phyloP scores from a whole-genome alignment of 495 filamentous ascomycete genomes.

The Hyaloscypha bicolor region DNA sequence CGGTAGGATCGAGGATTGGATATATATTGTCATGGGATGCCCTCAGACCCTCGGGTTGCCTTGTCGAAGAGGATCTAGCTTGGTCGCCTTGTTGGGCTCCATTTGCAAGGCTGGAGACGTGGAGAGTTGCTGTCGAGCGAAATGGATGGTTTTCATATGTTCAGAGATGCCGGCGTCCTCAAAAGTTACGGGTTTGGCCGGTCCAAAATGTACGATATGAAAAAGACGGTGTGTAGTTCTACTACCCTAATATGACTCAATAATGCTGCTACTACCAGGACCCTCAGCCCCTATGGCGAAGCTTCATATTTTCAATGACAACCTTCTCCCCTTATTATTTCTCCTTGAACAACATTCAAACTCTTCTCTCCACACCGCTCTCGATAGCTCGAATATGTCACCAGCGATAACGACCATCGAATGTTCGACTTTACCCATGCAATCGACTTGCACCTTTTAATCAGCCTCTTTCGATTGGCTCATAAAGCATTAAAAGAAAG shows the following conservation, averaged over 20 bases:
- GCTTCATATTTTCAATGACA: neutral
- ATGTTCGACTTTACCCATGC: neutral
- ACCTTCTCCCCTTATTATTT: neutral
- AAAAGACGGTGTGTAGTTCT: neutral
- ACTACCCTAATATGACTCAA: neutral
- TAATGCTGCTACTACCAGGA: neutral
- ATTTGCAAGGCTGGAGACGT: neutral
- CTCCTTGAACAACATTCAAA: neutral
- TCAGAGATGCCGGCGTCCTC: neutral
- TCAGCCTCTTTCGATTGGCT: neutral
- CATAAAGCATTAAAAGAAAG: neutral
- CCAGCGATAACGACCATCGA: neutral
- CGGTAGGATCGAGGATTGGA: neutral
- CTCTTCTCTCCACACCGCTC: neutral
- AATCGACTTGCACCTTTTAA: neutral
- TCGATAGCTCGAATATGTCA: neutral
- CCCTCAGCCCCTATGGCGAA: neutral
- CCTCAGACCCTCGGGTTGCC: neutral
- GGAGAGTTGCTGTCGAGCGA: neutral
- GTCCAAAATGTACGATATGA: neutral
- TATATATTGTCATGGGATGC: neutral
- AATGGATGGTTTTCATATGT: neutral
- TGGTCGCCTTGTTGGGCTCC: no score
- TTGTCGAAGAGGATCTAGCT: no score
- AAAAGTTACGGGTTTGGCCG: neutral